These are phyloP conservation scores for Pseudopithomyces chartarum DNA, from an alignment of 2,329 filamentous ascomycete species.

Conservation along the genomic window DNA sequence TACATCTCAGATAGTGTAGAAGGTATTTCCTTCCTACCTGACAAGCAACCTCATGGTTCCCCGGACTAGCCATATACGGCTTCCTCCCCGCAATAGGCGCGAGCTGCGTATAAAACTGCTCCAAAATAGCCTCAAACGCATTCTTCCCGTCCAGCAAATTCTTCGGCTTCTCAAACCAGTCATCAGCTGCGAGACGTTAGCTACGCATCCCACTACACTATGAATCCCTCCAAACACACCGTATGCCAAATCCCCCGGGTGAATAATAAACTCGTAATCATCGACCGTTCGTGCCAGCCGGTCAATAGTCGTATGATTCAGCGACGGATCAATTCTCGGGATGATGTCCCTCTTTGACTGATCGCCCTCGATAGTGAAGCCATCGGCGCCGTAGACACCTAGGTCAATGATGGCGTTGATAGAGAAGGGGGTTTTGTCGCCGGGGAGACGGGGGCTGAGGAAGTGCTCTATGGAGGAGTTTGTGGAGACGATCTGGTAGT, in stretches of 20 bases:
- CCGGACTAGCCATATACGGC: conserved; percentile 61
- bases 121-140: conserved; percentile 62
- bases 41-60: conserved; percentile 59
- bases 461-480: conserved; percentile 62
- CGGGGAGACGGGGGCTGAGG: conserved; percentile 58
- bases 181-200: background rate
- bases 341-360: conserved; percentile 54
- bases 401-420: conserved; percentile 61
- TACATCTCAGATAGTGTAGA: background rate
- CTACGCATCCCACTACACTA: too few species aligned
- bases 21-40: background rate
- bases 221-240: conserved; percentile 21
- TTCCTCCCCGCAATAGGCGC: conserved; percentile 60
- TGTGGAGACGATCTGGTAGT: conserved; percentile 63
- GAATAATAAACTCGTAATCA: conserved; percentile 61
- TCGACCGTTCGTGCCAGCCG: conserved; percentile 58
- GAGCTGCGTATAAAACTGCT: conserved; percentile 62
- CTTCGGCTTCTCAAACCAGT: conserved; percentile 47
- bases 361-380: conserved; percentile 52
- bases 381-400: conserved; percentile 60
- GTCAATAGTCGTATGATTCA: conserved; percentile 60
- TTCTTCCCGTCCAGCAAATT: conserved; percentile 56
- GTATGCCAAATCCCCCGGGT: conserved; percentile 64
- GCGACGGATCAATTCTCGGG: conserved; percentile 55
- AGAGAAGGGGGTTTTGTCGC: conserved; percentile 60